Conservation (phyloP, 2,329 filamentous ascomycete species). For the Cercospora citrullina region DNA sequence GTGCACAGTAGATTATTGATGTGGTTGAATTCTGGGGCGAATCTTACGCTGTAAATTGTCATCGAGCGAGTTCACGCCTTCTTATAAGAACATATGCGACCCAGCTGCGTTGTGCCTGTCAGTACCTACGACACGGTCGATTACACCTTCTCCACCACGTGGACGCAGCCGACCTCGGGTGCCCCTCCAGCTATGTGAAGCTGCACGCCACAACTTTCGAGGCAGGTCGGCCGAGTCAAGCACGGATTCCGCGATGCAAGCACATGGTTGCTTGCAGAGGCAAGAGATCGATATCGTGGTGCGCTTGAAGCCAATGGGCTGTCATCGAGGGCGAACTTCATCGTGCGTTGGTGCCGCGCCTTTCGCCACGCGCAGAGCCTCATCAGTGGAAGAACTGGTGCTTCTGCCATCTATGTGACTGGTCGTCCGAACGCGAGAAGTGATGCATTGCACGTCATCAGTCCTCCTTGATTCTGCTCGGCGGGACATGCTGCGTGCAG, state of each 20-base stretch:
- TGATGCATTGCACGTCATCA: not conserved
- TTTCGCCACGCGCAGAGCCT: no score
- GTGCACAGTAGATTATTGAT: no score
- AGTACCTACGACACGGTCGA: not conserved
- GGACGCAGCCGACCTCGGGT: not conserved
- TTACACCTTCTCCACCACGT: not conserved
- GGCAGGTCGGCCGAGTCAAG: not conserved
- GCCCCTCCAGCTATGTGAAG: not conserved
- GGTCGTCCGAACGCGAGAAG: not conserved
- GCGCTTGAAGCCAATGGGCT: not conserved
- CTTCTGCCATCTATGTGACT: not conserved
- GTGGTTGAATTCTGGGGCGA: no score
- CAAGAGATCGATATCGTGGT: not conserved
- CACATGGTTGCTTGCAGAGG: not conserved
- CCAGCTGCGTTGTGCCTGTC: not conserved
- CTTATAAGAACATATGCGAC: not conserved
- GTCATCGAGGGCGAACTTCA: not conserved
- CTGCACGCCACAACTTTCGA: not conserved
- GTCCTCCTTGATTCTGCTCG: not conserved
- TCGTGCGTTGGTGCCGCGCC: not conserved
- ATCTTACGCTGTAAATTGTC: no score
- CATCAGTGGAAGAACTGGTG: not conserved
- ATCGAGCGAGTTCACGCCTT: no score
- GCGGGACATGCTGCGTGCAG: not conserved
- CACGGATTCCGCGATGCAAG: not conserved